These are phyloP conservation scores for Smittium culicis DNA, from an alignment of 371 early-diverging fungal species.

Conservation along the genomic window DNA sequence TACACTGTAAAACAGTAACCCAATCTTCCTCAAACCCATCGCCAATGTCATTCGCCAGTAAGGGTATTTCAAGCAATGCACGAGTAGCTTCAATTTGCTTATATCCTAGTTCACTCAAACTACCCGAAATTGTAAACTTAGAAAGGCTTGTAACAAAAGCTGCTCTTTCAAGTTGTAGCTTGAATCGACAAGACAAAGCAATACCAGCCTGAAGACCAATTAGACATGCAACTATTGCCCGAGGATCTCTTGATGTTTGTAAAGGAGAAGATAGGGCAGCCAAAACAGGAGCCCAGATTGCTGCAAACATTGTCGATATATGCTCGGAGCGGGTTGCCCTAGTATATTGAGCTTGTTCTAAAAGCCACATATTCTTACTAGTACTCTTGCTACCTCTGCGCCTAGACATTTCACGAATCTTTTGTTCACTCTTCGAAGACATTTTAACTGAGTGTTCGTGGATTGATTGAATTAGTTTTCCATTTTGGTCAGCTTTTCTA, in stretches of 20 bases:
- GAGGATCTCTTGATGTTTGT: conserved; percentile 65
- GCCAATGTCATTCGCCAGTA: conserved; percentile 46
- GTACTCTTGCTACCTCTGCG: not conserved
- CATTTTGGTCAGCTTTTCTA: conserved; percentile 15
- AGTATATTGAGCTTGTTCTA: conserved; percentile 36
- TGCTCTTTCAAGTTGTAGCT: conserved; percentile 70
- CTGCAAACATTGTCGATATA: conserved; percentile 80
- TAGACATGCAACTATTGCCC: conserved; percentile 49
- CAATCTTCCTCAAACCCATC: conserved; percentile 70
- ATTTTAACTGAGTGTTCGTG: conserved; percentile 19
- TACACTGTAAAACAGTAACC: conserved; percentile 77
- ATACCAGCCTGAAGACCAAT: conserved; percentile 70
- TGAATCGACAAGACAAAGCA: conserved; percentile 67
- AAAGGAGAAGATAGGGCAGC: conserved; percentile 71
- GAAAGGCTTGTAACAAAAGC: conserved; percentile 79
- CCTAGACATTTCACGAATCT: conserved; percentile 27
- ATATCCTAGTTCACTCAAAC: conserved; percentile 60
- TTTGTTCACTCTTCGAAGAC: conserved; percentile 34
- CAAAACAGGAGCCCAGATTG: conserved; percentile 78
- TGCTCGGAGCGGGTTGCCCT: conserved; percentile 72
- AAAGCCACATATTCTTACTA: not conserved
- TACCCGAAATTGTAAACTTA: conserved; percentile 70
- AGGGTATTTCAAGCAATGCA: conserved; percentile 65
- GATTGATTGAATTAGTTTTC: conserved; percentile 18
- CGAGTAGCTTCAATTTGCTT: conserved; percentile 83